Percentiles rank a stretch among this genome's conserved stretches.
Conservation (phyloP, 805 yeast species). For the Candida sanyiensis region DNA sequence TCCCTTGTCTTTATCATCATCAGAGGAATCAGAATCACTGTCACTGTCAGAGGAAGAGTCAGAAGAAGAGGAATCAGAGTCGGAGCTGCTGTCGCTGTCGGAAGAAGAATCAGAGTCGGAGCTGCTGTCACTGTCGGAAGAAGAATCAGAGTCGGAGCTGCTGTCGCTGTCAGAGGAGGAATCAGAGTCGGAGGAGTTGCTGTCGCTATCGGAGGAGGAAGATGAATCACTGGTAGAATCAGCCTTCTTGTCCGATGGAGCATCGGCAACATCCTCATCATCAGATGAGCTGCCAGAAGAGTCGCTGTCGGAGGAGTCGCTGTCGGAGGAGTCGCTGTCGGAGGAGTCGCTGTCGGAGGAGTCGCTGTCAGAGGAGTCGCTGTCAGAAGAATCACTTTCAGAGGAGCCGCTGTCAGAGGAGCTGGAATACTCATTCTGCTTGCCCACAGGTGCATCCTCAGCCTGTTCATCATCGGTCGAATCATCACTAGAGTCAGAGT, state of each 20-base stretch:
- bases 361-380: slow-evolving; percentile 7
- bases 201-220: slow-evolving; percentile 17
- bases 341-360: slow-evolving; percentile 19
- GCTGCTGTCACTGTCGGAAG: slow-evolving; percentile 18
- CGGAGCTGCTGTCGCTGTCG: slow-evolving; percentile 7
- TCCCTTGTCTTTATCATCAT: slow-evolving; percentile 5
- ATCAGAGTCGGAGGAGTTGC: slow-evolving; percentile 12
- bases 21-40: slow-evolving; percentile 18
- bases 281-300: slow-evolving; percentile 2
- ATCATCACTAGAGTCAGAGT: slow-evolving; percentile 7
- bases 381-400: slow-evolving; percentile 18
- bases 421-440: not conserved
- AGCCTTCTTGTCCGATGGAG: slow-evolving; percentile 7
- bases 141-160: slow-evolving; percentile 14
- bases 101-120: slow-evolving; percentile 19
- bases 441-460: not conserved
- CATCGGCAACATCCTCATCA: not conserved
- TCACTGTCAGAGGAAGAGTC: slow-evolving; percentile 23
- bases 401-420: slow-evolving; percentile 11
- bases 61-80: slow-evolving; percentile 12
- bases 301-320: slow-evolving; percentile 17
- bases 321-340: slow-evolving; percentile 21
- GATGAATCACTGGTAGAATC: slow-evolving; percentile 25
- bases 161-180: slow-evolving; percentile 18
- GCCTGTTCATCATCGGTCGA: not conserved